Percentiles rank a stretch among this genome's conserved stretches.
Evolutionary conservation across 331 rosid genomes (phyloP).

Genomic region (Malus hybrid): DNA sequence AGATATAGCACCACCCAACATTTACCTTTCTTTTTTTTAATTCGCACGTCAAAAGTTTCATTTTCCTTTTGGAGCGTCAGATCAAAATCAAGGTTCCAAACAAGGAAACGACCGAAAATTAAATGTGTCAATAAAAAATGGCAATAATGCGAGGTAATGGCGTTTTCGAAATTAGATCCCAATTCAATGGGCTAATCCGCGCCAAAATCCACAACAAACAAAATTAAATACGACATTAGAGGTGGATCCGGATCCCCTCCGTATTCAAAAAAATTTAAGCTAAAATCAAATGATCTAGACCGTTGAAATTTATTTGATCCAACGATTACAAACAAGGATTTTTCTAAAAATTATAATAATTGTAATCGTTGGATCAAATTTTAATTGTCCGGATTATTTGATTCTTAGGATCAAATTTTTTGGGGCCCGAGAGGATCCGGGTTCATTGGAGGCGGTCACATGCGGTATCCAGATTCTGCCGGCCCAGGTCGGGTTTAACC

Average conservation of each 20-base stretch:
- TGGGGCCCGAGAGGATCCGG: no score
- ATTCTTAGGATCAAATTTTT: no score
- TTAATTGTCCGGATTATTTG: no score
- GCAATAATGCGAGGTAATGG: background rate
- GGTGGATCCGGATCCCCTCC: no score
- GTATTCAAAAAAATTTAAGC: no score
- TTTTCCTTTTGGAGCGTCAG: constrained; percentile 42
- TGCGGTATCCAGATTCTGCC: constrained; percentile 46
- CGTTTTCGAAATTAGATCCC: background rate
- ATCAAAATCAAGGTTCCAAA: constrained; percentile 1
- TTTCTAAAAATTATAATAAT: no score
- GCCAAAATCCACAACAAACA: background rate
- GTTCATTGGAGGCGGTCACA: constrained; percentile 28
- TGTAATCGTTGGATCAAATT: no score
- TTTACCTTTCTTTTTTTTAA: background rate
- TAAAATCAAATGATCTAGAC: no score
- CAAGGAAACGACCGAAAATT: background rate
- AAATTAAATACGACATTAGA: background rate
- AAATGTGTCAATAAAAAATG: background rate
- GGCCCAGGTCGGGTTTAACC: constrained; percentile 33
- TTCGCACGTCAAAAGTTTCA: background rate
- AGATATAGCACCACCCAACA: no score
- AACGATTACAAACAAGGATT: no score
- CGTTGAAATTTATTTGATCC: no score
- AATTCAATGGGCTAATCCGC: constrained; percentile 5